phyloP scores from a whole-genome alignment of 345 rosid species.

The Bruguiera gymnorhiza region DNA sequence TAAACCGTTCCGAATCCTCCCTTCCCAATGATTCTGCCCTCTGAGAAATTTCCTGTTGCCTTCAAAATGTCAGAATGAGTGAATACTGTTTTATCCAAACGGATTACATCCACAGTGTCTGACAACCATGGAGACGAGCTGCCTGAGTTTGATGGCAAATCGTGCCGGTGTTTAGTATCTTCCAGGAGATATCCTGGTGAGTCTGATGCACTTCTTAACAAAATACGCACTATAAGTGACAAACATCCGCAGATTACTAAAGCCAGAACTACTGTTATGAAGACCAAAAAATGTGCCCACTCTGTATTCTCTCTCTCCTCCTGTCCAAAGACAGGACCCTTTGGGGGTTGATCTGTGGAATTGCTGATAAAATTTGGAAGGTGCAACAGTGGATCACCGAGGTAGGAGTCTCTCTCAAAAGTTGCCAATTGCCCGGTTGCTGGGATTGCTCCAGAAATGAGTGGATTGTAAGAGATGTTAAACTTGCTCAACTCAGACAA shows the following conservation, averaged over 20 bases:
- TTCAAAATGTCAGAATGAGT: constrained; percentile 76
- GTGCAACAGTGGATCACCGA: constrained; percentile 63
- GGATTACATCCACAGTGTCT: constrained; percentile 68
- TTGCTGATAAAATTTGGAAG: constrained; percentile 53
- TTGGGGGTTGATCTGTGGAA: constrained; percentile 4
- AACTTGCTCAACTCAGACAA: constrained; percentile 68
- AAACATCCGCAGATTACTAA: constrained; percentile 47
- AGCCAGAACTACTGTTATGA: constrained; percentile 37
- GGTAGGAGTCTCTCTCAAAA: constrained; percentile 62
- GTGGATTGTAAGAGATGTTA: constrained; percentile 78
- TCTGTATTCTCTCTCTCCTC: constrained; percentile 26
- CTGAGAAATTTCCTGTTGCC: constrained; percentile 75
- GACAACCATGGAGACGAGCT: constrained; percentile 75
- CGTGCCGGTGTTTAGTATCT: constrained; percentile 47
- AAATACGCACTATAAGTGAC: constrained; percentile 34
- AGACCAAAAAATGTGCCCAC: constrained; percentile 32
- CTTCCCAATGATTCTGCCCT: constrained; percentile 67
- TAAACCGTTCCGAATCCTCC: constrained; percentile 92
- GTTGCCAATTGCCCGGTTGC: constrained; percentile 75
- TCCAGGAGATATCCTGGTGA: constrained; percentile 45
- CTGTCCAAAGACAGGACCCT: neutral
- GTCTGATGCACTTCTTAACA: constrained; percentile 38
- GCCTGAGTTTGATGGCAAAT: constrained; percentile 52
- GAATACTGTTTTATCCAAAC: constrained; percentile 69
- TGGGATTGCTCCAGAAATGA: constrained; percentile 64